Evolutionary conservation across 257 asterid genomes (phyloP), one percentile per base, ranked within the genome.

Genomic region (Lithospermum erythrorhizon): DNA sequence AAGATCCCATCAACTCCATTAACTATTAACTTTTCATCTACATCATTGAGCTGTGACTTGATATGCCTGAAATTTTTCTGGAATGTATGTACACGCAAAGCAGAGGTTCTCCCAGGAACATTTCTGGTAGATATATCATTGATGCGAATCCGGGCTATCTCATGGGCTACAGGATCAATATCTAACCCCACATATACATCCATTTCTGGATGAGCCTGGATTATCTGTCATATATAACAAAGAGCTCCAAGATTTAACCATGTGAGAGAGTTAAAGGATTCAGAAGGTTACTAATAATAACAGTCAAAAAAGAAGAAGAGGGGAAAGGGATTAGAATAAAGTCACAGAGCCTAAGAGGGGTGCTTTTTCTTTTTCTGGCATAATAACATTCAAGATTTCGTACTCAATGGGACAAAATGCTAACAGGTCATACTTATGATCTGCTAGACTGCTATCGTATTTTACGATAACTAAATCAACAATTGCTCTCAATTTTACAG

Each of bases 121-220:
- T 79, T 76, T 18, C 61, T 66, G n/a, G 57, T 58, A 67, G 72
- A 57, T 65, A 76, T 30, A 54, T 62, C 64, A 53, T 67, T 76
- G 29, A 91, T 76, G 35, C 70, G 82, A 72, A 79, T 70, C 58
- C 71, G 80, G 64, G 94, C 95, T 68, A 82, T 76, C 73, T 77
- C 76, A 70, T 86, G 93, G 52, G 98, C 98, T 54, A 74, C 71
- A 55, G 98, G 98, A 84, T 91, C 98, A 59, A 91, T 84, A 61
- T 91, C 98, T 29, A 91, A 71, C 27, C 96, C 96, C 51, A 84
- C 82, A 69, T 79, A 88, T 54, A 84, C 62, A 70, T 79, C 74
- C 95, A 91, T 81, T 75, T 91, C 98, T 0, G 87, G 90, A 71
- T 91, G 98, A 47, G 87, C 87, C 80, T 69, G 74, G 79, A 91